These are phyloP conservation scores for Vicia faba DNA, from an alignment of 306 rosid species.

Conservation along the genomic window DNA sequence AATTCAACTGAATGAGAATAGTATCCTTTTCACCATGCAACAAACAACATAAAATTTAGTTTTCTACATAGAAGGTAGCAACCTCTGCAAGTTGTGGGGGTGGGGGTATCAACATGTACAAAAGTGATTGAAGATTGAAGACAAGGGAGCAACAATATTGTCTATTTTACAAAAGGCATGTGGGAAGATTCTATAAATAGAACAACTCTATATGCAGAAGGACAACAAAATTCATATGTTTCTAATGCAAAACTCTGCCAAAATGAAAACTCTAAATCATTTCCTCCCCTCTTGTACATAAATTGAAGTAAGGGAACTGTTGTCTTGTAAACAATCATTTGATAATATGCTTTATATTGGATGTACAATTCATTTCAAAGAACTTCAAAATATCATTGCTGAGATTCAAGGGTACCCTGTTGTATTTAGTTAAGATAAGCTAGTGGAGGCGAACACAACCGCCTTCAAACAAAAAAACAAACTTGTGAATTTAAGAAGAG, in stretches of 20 bases:
- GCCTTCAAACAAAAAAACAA: too few species aligned
- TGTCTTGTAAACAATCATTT: background rate
- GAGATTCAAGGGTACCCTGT: background rate
- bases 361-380: background rate
- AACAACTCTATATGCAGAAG: background rate
- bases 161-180: background rate
- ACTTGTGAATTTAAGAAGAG: too few species aligned
- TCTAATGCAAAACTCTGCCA: background rate
- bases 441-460: background rate
- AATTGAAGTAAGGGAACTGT: background rate
- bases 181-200: slow-evolving; percentile 2
- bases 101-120: background rate
- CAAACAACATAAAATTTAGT: too few species aligned
- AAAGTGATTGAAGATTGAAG: background rate
- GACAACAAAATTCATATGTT: background rate
- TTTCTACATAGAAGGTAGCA: background rate
- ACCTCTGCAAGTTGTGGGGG: slow-evolving; percentile 5
- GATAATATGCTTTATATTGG: background rate
- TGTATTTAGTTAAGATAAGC: background rate
- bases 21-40: background rate
- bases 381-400: background rate
- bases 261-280: slow-evolving; percentile 5
- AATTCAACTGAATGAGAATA: slow-evolving; percentile 15
- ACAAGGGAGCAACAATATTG: background rate
- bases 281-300: background rate